Evolutionary conservation across 495 filamentous ascomycete species (phyloP).

Genomic region (Thozetella sp.): DNA sequence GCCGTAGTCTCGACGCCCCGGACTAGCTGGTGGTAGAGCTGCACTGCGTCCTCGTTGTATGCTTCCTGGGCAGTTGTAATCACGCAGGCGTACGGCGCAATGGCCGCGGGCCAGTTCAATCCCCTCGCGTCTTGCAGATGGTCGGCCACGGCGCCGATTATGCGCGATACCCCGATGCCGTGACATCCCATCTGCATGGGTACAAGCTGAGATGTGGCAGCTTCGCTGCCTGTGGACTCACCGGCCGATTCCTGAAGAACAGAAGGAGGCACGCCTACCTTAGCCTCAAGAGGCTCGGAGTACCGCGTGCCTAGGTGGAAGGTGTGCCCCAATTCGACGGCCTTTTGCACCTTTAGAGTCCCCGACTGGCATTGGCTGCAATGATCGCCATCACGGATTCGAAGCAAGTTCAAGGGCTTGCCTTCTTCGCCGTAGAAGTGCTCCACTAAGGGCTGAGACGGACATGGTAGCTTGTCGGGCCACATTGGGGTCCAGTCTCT

Average conservation of each 20-base stretch:
- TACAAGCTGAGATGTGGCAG: conserved; percentile 21
- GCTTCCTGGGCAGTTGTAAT: conserved; percentile 59
- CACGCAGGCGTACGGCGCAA: conserved; percentile 83
- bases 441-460: conserved; percentile 7
- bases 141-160: conserved; percentile 85
- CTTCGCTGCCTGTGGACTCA: conserved; percentile 9
- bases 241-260: conserved; percentile 10
- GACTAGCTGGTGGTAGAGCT: conserved; percentile 60
- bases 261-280: conserved; percentile 40
- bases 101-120: conserved; percentile 84
- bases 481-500: conserved; percentile 9
- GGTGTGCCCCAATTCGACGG: conserved; percentile 91
- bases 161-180: conserved; percentile 89
- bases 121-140: conserved; percentile 70
- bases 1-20: background rate
- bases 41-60: conserved; percentile 48
- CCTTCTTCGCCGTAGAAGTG: conserved; percentile 6
- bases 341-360: conserved; percentile 63
- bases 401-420: conserved; percentile 57
- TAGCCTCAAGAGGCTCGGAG: conserved; percentile 69
- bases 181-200: conserved; percentile 94
- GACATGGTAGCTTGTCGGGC: conserved; percentile 16
- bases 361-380: conserved; percentile 73
- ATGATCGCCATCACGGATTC: conserved; percentile 65
- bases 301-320: conserved; percentile 94